A percentile compares a stretch with the other conserved stretches of the same genome.
phyloP scores from a whole-genome alignment of 2,329 filamentous ascomycete species.

The Penicillium sp. region DNA sequence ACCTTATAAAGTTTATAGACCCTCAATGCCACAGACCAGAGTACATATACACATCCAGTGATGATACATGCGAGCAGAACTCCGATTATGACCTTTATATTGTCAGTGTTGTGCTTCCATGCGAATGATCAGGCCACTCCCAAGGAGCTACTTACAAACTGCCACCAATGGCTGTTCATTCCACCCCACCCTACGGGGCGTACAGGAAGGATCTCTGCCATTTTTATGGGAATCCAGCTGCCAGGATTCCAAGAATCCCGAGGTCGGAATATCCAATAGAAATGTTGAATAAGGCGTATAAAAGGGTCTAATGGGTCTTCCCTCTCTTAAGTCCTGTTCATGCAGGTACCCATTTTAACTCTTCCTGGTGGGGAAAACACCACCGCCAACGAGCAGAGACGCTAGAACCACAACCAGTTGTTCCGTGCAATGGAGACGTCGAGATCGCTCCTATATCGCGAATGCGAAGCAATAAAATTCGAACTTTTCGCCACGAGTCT shows the following conservation, averaged over 20 bases:
- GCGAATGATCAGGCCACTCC: background rate
- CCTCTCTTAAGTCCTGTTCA: background rate
- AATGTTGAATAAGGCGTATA: background rate
- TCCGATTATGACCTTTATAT: slow-evolving; percentile 35
- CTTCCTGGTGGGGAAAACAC: background rate
- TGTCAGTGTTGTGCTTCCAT: slow-evolving; percentile 12
- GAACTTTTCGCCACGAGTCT: background rate
- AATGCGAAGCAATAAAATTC: background rate
- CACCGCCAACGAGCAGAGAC: background rate
- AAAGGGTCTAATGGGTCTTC: background rate
- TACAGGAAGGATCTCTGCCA: slow-evolving; percentile 25
- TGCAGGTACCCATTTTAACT: background rate
- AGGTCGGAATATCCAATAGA: background rate
- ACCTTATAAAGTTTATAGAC: slow-evolving; percentile 32
- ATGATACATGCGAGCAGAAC: slow-evolving; percentile 32
- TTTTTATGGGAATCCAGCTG: background rate
- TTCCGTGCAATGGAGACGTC: background rate
- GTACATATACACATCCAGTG: slow-evolving; percentile 30
- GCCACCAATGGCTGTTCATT: slow-evolving; percentile 45
- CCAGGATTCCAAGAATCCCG: background rate
- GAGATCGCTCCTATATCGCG: background rate
- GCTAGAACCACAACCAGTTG: background rate
- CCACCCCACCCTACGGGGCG: slow-evolving; percentile 34
- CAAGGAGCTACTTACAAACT: slow-evolving; percentile 36
- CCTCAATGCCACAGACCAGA: slow-evolving; percentile 26